These are phyloP conservation scores for Hericium alpestre DNA, from an alignment of 768 basidiomycete species.

Conservation along the genomic window DNA sequence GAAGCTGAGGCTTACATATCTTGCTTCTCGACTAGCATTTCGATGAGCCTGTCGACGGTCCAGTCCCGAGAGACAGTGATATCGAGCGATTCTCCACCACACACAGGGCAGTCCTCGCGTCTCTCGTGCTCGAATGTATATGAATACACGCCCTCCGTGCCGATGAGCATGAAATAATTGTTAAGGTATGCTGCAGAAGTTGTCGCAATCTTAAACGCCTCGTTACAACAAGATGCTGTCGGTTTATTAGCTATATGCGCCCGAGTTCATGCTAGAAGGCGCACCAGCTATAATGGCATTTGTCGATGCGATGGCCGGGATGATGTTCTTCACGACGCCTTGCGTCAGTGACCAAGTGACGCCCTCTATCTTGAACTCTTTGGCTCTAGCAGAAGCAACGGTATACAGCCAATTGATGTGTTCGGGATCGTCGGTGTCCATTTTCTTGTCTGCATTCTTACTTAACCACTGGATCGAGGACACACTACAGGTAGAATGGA, in stretches of 20 bases:
- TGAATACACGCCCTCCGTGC: constrained; percentile 92
- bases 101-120: constrained; percentile 90
- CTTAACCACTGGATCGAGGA: background rate
- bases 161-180: constrained; percentile 98
- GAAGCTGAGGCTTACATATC: constrained; percentile 58
- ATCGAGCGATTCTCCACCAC: constrained; percentile 82
- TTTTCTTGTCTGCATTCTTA: constrained; percentile 69
- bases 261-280: constrained; percentile 6
- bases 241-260: too few relatives aligned
- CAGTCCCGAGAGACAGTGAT: constrained; percentile 57
- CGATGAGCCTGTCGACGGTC: constrained; percentile 82
- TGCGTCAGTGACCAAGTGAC: constrained; percentile 97
- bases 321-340: constrained; percentile 99
- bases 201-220: constrained; percentile 98
- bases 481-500: background rate
- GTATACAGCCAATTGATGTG: constrained; percentile 92
- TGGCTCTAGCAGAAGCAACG: constrained; percentile 69
- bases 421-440: constrained; percentile 96
- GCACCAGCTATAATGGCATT: constrained; percentile 95
- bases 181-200: constrained; percentile 88
- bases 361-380: constrained; percentile 94
- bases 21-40: constrained; percentile 76
- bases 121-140: constrained; percentile 95
- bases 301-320: constrained; percentile 96
- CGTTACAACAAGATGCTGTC: constrained; percentile 91